Evolutionary conservation across 306 rosid genomes (phyloP).

Genomic region (Medicago ruthenica): DNA sequence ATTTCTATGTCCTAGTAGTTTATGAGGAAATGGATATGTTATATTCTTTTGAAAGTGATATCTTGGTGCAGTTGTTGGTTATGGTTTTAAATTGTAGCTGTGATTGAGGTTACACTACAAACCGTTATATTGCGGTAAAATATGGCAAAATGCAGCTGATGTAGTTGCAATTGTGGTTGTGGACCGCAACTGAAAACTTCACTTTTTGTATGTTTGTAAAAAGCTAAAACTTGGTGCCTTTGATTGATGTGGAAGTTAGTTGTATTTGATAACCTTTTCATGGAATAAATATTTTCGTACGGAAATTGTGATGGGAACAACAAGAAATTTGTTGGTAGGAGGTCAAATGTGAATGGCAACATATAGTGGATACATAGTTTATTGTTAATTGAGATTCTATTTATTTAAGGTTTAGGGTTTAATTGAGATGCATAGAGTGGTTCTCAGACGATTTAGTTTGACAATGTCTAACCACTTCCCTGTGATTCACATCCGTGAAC

Average conservation of each 20-base stretch:
- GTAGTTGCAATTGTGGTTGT: neutral
- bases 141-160: neutral
- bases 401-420: neutral
- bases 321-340: conserved; percentile 11
- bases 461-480: neutral
- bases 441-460: neutral
- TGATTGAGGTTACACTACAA: neutral
- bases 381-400: neutral
- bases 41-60: neutral
- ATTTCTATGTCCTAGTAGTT: neutral
- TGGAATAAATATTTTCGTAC: neutral
- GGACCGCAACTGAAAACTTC: neutral
- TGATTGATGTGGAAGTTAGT: neutral
- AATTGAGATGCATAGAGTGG: neutral
- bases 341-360: neutral
- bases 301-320: neutral
- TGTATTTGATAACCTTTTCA: neutral
- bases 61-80: neutral
- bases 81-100: neutral
- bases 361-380: conserved; percentile 2
- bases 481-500: neutral
- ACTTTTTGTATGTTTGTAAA: neutral
- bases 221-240: neutral
- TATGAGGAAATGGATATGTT: neutral
- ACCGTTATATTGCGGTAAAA: neutral